phyloP scores from a whole-genome alignment of 2,329 filamentous ascomycete species.

The Piedraia hortae region DNA sequence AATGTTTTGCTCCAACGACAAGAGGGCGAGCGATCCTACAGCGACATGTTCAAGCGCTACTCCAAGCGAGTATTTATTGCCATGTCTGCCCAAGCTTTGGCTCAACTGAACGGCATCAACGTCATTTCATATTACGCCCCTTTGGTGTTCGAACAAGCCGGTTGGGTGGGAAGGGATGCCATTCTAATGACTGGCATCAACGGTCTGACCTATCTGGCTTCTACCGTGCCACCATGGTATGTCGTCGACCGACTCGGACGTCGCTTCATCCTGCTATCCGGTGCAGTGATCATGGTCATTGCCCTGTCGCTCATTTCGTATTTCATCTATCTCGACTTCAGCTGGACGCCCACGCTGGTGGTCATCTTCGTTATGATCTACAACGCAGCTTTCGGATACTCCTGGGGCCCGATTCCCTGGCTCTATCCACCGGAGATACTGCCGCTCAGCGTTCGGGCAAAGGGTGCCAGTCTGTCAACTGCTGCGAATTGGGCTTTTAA shows the following conservation, averaged over 20 bases:
- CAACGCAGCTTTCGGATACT: constrained; percentile 87
- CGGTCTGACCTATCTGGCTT: constrained; percentile 66
- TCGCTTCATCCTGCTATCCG: constrained; percentile 65
- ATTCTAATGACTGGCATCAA: constrained; percentile 97
- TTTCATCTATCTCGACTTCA: constrained; percentile 71
- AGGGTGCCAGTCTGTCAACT: constrained; percentile 86
- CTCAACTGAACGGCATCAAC: constrained; percentile 95
- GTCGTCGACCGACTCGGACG: constrained; percentile 80
- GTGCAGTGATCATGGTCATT: constrained; percentile 68
- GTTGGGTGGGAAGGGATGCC: constrained; percentile 75
- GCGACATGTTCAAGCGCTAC: constrained; percentile 87
- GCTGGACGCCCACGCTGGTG: constrained; percentile 52
- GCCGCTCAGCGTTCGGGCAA: constrained; percentile 83
- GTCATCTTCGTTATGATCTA: constrained; percentile 95
- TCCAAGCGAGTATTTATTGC: constrained; percentile 83
- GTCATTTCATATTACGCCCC: constrained; percentile 98
- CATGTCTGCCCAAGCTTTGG: constrained; percentile 90
- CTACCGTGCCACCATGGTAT: constrained; percentile 91
- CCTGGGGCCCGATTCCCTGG: constrained; percentile 97
- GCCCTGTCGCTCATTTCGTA: constrained; percentile 79
- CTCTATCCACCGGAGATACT: constrained; percentile 97
- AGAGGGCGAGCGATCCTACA: constrained; percentile 76
- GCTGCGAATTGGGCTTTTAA: constrained; percentile 97
- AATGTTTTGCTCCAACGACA: constrained; percentile 76
- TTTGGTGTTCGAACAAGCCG: constrained; percentile 82